Conservation (phyloP, 164 flowering plant species). For the Sextonia rubra region DNA sequence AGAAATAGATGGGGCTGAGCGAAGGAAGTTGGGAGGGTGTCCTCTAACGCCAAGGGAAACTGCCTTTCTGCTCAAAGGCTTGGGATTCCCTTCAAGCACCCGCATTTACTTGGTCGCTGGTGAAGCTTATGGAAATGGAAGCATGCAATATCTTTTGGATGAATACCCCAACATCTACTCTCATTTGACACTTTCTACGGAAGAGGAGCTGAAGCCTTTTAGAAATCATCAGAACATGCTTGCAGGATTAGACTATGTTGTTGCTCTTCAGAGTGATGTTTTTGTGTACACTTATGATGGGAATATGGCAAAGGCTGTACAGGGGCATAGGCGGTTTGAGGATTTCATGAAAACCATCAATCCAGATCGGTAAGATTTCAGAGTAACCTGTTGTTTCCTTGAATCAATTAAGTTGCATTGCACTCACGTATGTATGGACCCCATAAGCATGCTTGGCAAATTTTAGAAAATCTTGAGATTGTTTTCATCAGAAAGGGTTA, state of each 20-base stretch:
- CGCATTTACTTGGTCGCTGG: slow-evolving; percentile 94
- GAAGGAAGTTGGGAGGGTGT: slow-evolving; percentile 86
- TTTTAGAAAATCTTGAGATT: too few relatives aligned
- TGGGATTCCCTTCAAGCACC: slow-evolving; percentile 72
- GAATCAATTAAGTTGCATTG: too few relatives aligned
- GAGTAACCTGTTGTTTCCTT: too few relatives aligned
- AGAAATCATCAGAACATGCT: slow-evolving; percentile 89
- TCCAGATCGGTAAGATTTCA: slow-evolving; percentile 65
- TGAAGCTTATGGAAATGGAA: slow-evolving; percentile 87
- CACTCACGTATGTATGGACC: too few relatives aligned
- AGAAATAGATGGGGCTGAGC: slow-evolving; percentile 84
- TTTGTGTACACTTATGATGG: slow-evolving; percentile 95
- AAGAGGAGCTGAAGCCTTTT: slow-evolving; percentile 82
- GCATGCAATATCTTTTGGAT: slow-evolving; percentile 64
- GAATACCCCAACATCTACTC: slow-evolving; percentile 82
- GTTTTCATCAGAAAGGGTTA: too few relatives aligned
- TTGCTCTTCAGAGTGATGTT: slow-evolving; percentile 88
- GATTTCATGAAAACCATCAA: slow-evolving; percentile 79
- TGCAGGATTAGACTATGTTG: slow-evolving; percentile 90
- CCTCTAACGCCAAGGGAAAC: slow-evolving; percentile 96
- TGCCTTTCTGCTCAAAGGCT: slow-evolving; percentile 70
- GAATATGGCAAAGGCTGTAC: slow-evolving; percentile 99
- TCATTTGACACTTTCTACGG: slow-evolving; percentile 70
- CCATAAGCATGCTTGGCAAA: too few relatives aligned
- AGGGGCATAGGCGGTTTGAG: slow-evolving; percentile 97